A percentile compares a stretch with the other conserved stretches of the same genome.
Evolutionary conservation across 2,329 filamentous ascomycete species (phyloP).

Genomic region (Monosporascus sp.): DNA sequence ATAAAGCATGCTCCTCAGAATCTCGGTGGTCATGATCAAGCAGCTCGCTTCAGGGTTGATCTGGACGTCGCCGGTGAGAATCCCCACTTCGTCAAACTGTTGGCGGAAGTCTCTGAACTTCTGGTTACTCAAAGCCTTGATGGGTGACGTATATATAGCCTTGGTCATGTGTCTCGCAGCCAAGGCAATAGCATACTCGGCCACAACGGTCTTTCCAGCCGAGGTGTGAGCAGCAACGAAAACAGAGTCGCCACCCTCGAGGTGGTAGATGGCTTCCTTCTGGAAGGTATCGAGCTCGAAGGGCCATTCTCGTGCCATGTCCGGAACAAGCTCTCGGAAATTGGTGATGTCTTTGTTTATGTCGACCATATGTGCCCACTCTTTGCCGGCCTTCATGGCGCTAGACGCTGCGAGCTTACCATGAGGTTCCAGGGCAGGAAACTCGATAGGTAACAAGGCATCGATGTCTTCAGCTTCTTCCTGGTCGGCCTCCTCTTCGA

Average conservation of each 20-base stretch:
- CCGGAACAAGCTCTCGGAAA: constrained; percentile 85
- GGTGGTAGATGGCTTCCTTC: constrained; percentile 95
- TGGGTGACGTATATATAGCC: constrained; percentile 96
- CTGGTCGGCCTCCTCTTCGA: constrained; percentile 28
- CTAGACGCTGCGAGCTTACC: constrained; percentile 67
- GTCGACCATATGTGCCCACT: constrained; percentile 99
- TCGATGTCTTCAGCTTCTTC: constrained; percentile 67
- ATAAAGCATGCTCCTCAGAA: constrained; percentile 96
- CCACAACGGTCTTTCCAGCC: constrained; percentile 95
- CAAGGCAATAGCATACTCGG: constrained; percentile 94
- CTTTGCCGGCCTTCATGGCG: constrained; percentile 67
- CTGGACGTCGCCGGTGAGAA: constrained; percentile 94
- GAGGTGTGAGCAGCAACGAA: constrained; percentile 98
- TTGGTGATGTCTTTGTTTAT: constrained; percentile 91
- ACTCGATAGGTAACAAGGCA: constrained; percentile 82
- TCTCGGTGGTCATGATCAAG: constrained; percentile 98
- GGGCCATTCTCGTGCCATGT: constrained; percentile 94
- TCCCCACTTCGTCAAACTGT: constrained; percentile 91
- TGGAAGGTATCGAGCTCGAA: constrained; percentile 98
- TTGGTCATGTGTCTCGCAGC: constrained; percentile 99
- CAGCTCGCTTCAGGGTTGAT: constrained; percentile 97
- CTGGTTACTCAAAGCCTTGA: constrained; percentile 97
- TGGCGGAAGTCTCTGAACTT: constrained; percentile 94
- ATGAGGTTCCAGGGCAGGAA: constrained; percentile 82
- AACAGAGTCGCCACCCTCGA: constrained; percentile 93